phyloP scores from a whole-genome alignment of 2,329 filamentous ascomycete genomes.

The Coniochaeta sp. region DNA sequence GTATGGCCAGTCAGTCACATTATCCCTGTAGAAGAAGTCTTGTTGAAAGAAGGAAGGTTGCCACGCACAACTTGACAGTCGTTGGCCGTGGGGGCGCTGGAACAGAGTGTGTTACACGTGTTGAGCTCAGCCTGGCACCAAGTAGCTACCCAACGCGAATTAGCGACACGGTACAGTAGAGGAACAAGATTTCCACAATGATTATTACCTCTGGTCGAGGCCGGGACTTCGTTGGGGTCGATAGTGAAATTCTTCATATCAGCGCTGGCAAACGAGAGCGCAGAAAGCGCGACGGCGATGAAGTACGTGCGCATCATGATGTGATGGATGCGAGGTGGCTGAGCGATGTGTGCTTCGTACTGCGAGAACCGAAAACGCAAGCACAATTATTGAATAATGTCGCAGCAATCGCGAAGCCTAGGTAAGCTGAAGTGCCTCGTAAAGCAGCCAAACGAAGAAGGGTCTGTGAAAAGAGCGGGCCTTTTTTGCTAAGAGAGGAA shows the following conservation, averaged over 20 bases:
- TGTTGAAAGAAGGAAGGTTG: not conserved
- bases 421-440: too few relatives aligned
- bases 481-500: not conserved
- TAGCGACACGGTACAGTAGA: not conserved
- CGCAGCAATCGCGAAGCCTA: not conserved
- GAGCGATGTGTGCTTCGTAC: not conserved
- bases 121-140: slow-evolving; percentile 47
- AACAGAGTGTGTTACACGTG: slow-evolving; percentile 42
- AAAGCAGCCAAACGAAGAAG: not conserved
- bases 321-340: not conserved
- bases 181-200: not conserved
- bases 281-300: slow-evolving; percentile 35
- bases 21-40: not conserved
- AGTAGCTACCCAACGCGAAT: slow-evolving; percentile 24
- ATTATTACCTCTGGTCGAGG: slow-evolving; percentile 28
- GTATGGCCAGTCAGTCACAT: slow-evolving; percentile 6
- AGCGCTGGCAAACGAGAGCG: slow-evolving; percentile 31
- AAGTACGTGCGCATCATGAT: slow-evolving; percentile 33
- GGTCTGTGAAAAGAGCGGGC: not conserved
- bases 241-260: slow-evolving; percentile 38
- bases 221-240: slow-evolving; percentile 25
- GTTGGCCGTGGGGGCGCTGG: slow-evolving; percentile 27
- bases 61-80: slow-evolving; percentile 37
- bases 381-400: not conserved
- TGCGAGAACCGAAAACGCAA: not conserved